A percentile compares a stretch with the other conserved stretches of the same genome.
phyloP scores from a whole-genome alignment of 2,329 filamentous ascomycete genomes.

The Aspergillus fumigatiaffinis region DNA sequence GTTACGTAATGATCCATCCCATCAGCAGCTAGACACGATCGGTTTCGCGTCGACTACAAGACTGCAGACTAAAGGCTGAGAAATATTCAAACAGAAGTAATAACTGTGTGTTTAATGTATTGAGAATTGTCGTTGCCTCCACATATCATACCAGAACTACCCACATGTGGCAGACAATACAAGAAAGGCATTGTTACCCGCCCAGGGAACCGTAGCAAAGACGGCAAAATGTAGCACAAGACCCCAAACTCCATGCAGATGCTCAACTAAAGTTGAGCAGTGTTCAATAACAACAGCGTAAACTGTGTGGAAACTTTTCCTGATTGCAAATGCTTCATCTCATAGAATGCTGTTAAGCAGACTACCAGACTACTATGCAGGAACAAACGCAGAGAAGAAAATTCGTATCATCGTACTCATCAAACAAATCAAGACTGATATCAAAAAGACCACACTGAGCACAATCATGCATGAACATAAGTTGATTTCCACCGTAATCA shows the following conservation, averaged over 20 bases:
- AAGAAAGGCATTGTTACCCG: conserved; percentile 8
- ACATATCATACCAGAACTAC: conserved; percentile 12
- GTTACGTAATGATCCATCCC: no score
- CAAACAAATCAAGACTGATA: conserved; percentile 1
- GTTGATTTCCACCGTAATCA: neutral
- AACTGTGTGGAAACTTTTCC: conserved; percentile 4
- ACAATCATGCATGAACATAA: neutral
- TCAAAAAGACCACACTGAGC: neutral
- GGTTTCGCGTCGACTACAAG: neutral
- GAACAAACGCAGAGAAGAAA: neutral
- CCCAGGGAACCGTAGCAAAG: conserved; percentile 3
- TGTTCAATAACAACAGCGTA: conserved; percentile 13
- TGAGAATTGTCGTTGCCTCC: neutral
- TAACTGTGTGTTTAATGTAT: neutral
- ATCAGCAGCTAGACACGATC: neutral
- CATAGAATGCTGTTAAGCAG: neutral
- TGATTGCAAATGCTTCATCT: neutral
- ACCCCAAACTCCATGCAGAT: conserved; percentile 24
- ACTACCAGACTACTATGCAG: conserved; percentile 1
- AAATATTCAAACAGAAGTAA: neutral
- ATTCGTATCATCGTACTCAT: neutral
- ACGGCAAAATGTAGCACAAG: conserved; percentile 12
- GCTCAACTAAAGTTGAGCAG: conserved; percentile 5
- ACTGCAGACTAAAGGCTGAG: neutral
- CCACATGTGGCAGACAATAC: conserved; percentile 10